Conservation (phyloP, 768 basidiomycete species). For the Cystoderma amianthinum region DNA sequence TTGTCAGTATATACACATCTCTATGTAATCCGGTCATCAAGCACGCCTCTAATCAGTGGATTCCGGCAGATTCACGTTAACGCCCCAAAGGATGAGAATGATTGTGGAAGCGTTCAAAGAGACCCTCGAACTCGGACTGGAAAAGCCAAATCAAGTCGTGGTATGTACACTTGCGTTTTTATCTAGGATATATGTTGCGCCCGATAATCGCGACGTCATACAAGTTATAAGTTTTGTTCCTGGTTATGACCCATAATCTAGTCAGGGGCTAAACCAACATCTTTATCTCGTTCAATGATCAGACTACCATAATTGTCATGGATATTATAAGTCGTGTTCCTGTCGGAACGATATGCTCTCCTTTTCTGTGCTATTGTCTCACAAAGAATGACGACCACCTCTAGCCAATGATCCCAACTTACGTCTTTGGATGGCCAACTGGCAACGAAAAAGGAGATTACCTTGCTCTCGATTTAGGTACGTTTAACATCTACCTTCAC, state of each 20-base stretch:
- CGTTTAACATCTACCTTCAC: slow-evolving; percentile 14
- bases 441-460: slow-evolving; percentile 86
- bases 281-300: no score
- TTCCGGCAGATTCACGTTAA: slow-evolving; percentile 65
- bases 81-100: slow-evolving; percentile 90
- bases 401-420: slow-evolving; percentile 97
- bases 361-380: slow-evolving; percentile 5
- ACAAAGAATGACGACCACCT: no score
- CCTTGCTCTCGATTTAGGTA: slow-evolving; percentile 86
- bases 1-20: slow-evolving; percentile 35
- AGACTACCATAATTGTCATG: no score
- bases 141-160: slow-evolving; percentile 79
- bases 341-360: no score
- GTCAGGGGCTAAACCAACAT: no score
- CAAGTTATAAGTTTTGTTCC: no score
- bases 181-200: not conserved
- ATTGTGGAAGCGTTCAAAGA: slow-evolving; percentile 97
- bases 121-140: slow-evolving; percentile 78
- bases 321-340: no score
- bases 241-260: no score
- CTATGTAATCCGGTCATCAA: not conserved
- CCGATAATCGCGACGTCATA: no score
- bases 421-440: slow-evolving; percentile 92
- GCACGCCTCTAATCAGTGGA: not conserved
- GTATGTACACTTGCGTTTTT: slow-evolving; percentile 40